A percentile compares a stretch with the other conserved stretches of the same genome.
phyloP scores from a whole-genome alignment of 75 land plant genomes.

The Pinus taeda region DNA sequence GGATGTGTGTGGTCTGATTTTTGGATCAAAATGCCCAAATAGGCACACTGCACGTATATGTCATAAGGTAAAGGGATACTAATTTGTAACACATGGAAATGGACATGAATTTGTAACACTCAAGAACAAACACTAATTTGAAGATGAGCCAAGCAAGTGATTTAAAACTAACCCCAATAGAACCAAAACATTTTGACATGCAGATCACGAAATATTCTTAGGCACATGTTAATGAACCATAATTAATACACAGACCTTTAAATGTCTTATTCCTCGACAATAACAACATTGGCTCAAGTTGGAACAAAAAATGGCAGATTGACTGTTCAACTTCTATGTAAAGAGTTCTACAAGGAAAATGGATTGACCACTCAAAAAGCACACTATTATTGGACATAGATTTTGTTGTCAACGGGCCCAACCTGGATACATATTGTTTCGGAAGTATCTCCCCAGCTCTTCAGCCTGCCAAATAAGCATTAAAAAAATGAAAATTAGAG shows the following conservation, averaged over 20 bases:
- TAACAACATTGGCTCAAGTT: background rate
- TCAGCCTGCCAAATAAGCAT: constrained; percentile 70
- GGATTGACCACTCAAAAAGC: background rate
- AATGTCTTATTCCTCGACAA: background rate
- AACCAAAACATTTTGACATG: background rate
- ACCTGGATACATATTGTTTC: constrained; percentile 99
- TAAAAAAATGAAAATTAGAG: background rate
- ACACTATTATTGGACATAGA: background rate
- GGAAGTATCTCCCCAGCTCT: constrained; percentile 91
- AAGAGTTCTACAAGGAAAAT: background rate
- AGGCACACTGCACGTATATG: too few relatives aligned
- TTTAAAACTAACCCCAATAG: background rate
- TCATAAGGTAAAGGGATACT: too few relatives aligned
- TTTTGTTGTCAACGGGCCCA: background rate
- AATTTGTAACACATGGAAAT: too few relatives aligned
- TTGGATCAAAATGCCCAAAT: too few relatives aligned
- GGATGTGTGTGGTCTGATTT: too few relatives aligned
- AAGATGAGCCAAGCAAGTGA: too few relatives aligned
- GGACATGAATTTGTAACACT: too few relatives aligned
- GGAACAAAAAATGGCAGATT: background rate
- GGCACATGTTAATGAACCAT: too few relatives aligned
- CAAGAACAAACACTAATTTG: too few relatives aligned
- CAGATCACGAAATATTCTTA: background rate
- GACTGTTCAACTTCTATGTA: background rate
- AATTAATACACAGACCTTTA: too few relatives aligned